A percentile compares a stretch with the other conserved stretches of the same genome.
Conservation (phyloP, 2,329 filamentous ascomycete species). For the Alternaria novae-zelandiae region DNA sequence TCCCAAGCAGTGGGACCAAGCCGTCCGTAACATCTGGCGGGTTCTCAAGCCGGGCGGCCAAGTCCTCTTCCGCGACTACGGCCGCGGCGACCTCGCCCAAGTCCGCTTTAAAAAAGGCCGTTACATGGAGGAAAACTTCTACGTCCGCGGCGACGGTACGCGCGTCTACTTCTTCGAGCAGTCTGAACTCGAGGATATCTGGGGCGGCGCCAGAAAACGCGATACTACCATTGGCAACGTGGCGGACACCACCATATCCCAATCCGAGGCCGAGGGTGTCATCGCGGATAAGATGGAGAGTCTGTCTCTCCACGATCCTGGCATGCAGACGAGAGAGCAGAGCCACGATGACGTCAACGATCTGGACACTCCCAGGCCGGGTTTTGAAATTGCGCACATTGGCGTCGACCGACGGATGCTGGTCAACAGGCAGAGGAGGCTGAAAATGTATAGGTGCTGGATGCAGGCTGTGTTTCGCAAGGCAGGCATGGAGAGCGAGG, state of each 20-base stretch:
- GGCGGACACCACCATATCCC: not conserved
- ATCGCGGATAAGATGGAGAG: slow-evolving; percentile 1
- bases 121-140: slow-evolving; percentile 96
- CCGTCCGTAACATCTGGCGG: slow-evolving; percentile 79
- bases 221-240: slow-evolving; percentile 4
- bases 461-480: slow-evolving; percentile 84
- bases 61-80: slow-evolving; percentile 96
- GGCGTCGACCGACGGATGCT: slow-evolving; percentile 87
- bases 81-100: slow-evolving; percentile 91
- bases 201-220: slow-evolving; percentile 59
- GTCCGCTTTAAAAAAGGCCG: slow-evolving; percentile 96
- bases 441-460: slow-evolving; percentile 99
- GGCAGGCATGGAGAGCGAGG: slow-evolving; percentile 37
- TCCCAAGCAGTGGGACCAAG: slow-evolving; percentile 82
- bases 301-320: slow-evolving; percentile 9
- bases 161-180: slow-evolving; percentile 97
- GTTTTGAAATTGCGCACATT: slow-evolving; percentile 75
- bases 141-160: slow-evolving; percentile 92
- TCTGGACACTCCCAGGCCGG: slow-evolving; percentile 23
- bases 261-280: not conserved
- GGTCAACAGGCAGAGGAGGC: slow-evolving; percentile 85
- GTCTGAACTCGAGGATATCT: slow-evolving; percentile 80
- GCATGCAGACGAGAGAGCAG: not conserved
- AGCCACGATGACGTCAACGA: slow-evolving; percentile 4
- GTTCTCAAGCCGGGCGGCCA: slow-evolving; percentile 91